Conservation (phyloP, 2,329 filamentous ascomycete species). For the Venturia effusa region DNA sequence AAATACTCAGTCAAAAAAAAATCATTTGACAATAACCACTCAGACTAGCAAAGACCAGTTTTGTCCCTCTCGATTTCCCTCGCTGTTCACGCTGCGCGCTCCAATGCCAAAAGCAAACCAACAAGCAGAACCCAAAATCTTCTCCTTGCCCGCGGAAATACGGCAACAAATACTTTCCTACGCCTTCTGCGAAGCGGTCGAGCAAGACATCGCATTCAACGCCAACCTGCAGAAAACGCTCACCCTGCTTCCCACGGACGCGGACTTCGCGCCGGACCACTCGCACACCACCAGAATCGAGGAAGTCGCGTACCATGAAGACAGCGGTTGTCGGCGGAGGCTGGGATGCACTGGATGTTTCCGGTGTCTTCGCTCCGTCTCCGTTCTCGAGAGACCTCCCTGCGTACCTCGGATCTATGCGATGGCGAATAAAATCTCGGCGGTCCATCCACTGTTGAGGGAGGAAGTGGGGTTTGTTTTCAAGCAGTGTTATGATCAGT, state of each 20-base stretch:
- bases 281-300: not conserved
- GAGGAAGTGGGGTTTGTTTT: not conserved
- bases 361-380: not conserved
- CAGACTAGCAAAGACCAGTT: not conserved
- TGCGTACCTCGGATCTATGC: not conserved
- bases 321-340: not conserved
- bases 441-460: not conserved
- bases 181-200: not conserved
- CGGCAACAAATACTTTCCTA: not conserved
- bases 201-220: constrained; percentile 1
- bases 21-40: not conserved
- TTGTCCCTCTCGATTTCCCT: too few relatives aligned
- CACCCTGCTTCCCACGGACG: not conserved
- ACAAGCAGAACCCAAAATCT: not conserved
- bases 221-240: not conserved
- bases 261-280: not conserved
- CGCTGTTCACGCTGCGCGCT: not conserved
- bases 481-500: not conserved
- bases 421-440: not conserved
- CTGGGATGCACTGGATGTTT: not conserved
- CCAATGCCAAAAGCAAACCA: not conserved
- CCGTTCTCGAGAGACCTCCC: not conserved
- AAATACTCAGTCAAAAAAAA: not conserved
- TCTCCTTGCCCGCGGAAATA: not conserved
- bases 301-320: not conserved